These are phyloP conservation scores for Dictyostelium purpureum DNA, from an alignment of 78 protist species.

Conservation along the genomic window DNA sequence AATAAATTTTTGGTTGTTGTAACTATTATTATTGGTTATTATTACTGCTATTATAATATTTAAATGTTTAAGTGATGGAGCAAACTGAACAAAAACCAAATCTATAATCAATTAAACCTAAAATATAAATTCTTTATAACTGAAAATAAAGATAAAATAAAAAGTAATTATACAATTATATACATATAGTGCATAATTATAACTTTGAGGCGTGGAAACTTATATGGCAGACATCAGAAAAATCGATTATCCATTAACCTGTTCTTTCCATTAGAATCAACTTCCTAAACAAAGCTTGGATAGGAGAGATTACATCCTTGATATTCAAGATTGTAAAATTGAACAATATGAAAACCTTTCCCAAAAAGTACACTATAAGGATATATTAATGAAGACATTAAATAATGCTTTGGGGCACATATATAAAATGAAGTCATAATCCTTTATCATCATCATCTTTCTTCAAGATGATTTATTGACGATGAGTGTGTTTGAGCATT, in stretches of 20 bases:
- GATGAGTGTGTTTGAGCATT: conserved; percentile 59
- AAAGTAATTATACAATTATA: not conserved
- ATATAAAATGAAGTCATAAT: not conserved
- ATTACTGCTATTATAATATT: not conserved
- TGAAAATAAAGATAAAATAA: not conserved
- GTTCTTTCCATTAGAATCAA: conserved; percentile 77
- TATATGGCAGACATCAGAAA: conserved; percentile 74
- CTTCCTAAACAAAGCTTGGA: not conserved
- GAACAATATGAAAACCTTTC: not conserved
- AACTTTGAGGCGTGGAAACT: conserved; percentile 28
- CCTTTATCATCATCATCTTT: not conserved
- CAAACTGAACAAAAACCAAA: not conserved
- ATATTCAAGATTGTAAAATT: conserved; percentile 2
- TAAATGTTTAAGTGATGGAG: not conserved
- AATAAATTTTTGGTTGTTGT: not conserved
- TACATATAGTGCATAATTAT: conserved; percentile 38
- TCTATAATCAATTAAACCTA: not conserved
- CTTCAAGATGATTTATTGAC: conserved; percentile 23
- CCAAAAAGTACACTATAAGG: not conserved
- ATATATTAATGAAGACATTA: not conserved
- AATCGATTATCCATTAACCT: conserved; percentile 80
- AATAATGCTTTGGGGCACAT: not conserved
- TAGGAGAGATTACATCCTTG: conserved; percentile 6
- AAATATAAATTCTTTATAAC: not conserved
- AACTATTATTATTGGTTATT: not conserved